These are phyloP conservation scores for Apodospora peruviana DNA, from an alignment of 495 filamentous ascomycete species.

Conservation along the genomic window DNA sequence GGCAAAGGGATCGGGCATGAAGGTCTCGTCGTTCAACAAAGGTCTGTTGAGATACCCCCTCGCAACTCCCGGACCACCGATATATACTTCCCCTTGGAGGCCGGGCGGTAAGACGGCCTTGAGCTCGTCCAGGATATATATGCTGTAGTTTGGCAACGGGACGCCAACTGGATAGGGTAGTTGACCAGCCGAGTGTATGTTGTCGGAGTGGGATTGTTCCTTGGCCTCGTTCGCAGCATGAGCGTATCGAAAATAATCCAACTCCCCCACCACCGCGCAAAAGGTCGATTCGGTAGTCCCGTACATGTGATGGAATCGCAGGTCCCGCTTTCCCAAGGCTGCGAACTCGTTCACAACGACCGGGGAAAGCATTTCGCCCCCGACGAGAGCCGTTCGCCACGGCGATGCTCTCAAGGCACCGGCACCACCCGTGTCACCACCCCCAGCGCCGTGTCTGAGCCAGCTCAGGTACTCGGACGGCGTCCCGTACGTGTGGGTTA, in stretches of 20 bases:
- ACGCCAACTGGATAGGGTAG: conserved; percentile 12
- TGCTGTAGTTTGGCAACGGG: conserved; percentile 24
- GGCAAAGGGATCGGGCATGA: conserved; percentile 30
- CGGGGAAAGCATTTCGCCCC: conserved; percentile 18
- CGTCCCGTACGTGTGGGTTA: conserved; percentile 21
- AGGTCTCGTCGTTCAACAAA: conserved; percentile 18
- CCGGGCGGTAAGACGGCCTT: conserved; percentile 33
- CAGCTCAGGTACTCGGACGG: conserved; percentile 23
- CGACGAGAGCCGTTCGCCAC: conserved; percentile 21
- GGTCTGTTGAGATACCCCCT: conserved; percentile 28
- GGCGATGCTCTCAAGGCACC: no score
- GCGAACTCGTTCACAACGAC: conserved; percentile 11
- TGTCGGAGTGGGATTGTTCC: neutral
- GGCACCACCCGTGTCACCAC: no score
- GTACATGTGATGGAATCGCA: conserved; percentile 27
- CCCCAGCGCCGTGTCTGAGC: conserved; percentile 10
- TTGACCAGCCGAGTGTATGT: no score
- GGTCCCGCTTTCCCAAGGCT: conserved; percentile 2
- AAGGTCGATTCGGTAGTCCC: conserved; percentile 25
- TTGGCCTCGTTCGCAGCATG: neutral
- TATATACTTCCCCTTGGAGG: conserved; percentile 29
- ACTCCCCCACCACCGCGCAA: neutral
- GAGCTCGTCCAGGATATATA: conserved; percentile 41
- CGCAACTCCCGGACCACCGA: conserved; percentile 31
- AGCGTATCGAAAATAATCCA: no score